phyloP scores from a whole-genome alignment of 2,329 filamentous ascomycete genomes.

The Fonsecaea nubica region DNA sequence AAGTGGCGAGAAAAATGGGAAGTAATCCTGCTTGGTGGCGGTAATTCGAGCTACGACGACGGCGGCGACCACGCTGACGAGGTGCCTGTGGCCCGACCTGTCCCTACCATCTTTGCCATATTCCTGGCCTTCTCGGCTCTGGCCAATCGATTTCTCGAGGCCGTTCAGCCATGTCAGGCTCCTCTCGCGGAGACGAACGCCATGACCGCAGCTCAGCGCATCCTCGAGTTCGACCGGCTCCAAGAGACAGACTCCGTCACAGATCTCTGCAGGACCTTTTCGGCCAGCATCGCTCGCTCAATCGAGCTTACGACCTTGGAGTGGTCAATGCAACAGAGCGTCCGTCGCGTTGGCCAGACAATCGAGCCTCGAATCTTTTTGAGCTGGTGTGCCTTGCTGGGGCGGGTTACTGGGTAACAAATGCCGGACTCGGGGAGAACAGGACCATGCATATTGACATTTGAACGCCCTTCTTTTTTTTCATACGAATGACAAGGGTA shows the following conservation, averaged over 20 bases:
- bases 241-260: constrained; percentile 15
- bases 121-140: constrained; percentile 25
- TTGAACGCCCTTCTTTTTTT: background rate
- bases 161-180: constrained; percentile 16
- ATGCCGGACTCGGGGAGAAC: too few relatives aligned
- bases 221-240: constrained; percentile 10
- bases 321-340: constrained; percentile 11
- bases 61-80: constrained; percentile 1
- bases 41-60: background rate
- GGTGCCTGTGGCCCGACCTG: background rate
- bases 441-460: background rate
- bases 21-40: background rate
- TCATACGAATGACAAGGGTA: background rate
- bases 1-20: constrained; percentile 21
- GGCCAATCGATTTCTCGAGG: constrained; percentile 21
- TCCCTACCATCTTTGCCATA: constrained; percentile 16
- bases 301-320: constrained; percentile 15
- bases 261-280: constrained; percentile 13
- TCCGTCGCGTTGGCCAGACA: background rate
- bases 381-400: constrained; percentile 7
- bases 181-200: constrained; percentile 12
- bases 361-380: constrained; percentile 13
- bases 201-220: constrained; percentile 8
- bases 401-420: background rate
- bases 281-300: constrained; percentile 16